A percentile compares a stretch with the other conserved stretches of the same genome.
These are phyloP conservation scores for Leccinellum albellum DNA, from an alignment of 768 basidiomycete genomes.

Conservation along the genomic window DNA sequence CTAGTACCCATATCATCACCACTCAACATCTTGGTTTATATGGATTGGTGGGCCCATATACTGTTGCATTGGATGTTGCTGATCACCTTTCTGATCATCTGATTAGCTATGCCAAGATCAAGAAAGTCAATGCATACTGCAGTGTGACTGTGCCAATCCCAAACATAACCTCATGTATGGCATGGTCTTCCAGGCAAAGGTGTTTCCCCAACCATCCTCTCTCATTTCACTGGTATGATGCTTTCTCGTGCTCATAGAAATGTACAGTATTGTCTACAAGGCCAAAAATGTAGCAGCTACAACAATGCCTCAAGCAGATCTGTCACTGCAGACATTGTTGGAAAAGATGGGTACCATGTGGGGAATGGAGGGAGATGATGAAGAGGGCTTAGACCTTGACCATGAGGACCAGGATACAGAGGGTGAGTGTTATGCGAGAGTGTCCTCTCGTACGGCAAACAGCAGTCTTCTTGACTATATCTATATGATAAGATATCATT, in stretches of 20 bases:
- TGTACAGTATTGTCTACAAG: slow-evolving; percentile 98
- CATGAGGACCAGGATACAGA: no score
- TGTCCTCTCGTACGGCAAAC: no score
- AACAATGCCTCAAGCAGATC: no score
- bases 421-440: no score
- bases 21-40: slow-evolving; percentile 10
- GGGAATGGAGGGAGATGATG: no score
- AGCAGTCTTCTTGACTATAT: no score
- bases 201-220: slow-evolving; percentile 6
- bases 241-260: slow-evolving; percentile 59
- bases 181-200: slow-evolving; percentile 41
- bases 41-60: slow-evolving; percentile 32
- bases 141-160: slow-evolving; percentile 2
- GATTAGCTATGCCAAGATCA: slow-evolving; percentile 89
- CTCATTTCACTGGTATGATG: slow-evolving; percentile 3
- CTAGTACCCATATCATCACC: slow-evolving; percentile 10
- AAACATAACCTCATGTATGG: slow-evolving; percentile 13
- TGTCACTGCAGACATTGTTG: no score
- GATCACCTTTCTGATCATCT: slow-evolving; percentile 19
- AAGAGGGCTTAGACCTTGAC: no score
- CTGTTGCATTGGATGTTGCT: slow-evolving; percentile 9
- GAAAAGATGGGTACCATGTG: no score
- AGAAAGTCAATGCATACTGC: slow-evolving; percentile 87
- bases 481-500: no score
- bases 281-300: slow-evolving; percentile 87